phyloP scores from a whole-genome alignment of 306 rosid genomes.

The Neltuma alba region DNA sequence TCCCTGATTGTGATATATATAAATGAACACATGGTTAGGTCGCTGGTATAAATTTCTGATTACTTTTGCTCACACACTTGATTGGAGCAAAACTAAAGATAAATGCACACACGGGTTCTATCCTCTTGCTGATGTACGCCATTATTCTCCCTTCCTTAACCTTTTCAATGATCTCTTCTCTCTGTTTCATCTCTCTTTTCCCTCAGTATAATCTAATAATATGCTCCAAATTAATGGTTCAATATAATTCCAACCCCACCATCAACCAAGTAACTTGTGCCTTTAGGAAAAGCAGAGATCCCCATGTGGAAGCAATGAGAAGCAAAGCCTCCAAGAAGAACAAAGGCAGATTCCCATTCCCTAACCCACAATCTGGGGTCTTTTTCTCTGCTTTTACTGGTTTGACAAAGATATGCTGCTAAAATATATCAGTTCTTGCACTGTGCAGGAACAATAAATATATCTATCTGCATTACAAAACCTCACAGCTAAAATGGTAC shows the following conservation, averaged over 20 bases:
- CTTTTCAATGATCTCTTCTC: too few relatives aligned
- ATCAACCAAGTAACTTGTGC: slow-evolving; percentile 27
- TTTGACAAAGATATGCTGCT: slow-evolving; percentile 7
- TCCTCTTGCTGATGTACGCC: not conserved
- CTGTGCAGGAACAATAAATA: not conserved
- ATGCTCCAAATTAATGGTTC: slow-evolving; percentile 29
- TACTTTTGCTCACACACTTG: not conserved
- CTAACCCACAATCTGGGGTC: not conserved
- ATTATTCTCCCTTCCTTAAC: not conserved
- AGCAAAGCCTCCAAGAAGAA: not conserved
- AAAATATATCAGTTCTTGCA: not conserved
- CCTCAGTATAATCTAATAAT: slow-evolving; percentile 23
- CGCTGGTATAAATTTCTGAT: not conserved
- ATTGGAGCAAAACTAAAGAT: not conserved
- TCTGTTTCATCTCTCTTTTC: too few relatives aligned
- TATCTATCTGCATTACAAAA: not conserved
- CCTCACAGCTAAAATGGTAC: slow-evolving; percentile 14
- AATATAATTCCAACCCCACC: slow-evolving; percentile 6
- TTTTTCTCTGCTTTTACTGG: slow-evolving; percentile 10
- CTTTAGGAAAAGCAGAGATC: slow-evolving; percentile 24
- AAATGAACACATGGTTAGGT: not conserved
- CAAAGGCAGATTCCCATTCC: slow-evolving; percentile 14
- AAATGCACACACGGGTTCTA: not conserved
- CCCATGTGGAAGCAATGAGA: not conserved
- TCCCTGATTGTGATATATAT: slow-evolving; percentile 11